These are phyloP conservation scores for Hortaea werneckii DNA, from an alignment of 2,329 filamentous ascomycete species.

Conservation along the genomic window DNA sequence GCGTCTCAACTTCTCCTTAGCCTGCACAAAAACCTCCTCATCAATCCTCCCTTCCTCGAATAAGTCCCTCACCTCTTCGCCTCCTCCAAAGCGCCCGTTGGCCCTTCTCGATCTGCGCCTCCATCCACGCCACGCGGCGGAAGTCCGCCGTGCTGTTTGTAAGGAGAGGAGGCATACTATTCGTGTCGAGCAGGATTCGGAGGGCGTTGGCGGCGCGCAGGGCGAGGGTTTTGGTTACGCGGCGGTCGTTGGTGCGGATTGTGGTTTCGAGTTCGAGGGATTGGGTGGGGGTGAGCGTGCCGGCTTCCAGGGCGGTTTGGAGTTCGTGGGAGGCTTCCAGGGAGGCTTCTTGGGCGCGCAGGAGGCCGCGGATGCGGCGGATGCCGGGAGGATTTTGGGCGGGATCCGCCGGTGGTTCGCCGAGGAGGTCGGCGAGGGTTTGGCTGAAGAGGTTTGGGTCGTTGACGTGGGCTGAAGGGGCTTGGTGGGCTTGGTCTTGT, in stretches of 20 bases:
- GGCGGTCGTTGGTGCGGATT: slow-evolving; percentile 8
- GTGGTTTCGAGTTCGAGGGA: slow-evolving; percentile 3
- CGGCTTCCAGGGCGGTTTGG: slow-evolving; percentile 3
- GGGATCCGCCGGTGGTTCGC: slow-evolving; percentile 4
- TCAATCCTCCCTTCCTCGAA: slow-evolving; percentile 10
- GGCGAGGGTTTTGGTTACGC: slow-evolving; percentile 13
- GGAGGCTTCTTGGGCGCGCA: slow-evolving; percentile 4
- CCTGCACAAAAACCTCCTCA: slow-evolving; percentile 6
- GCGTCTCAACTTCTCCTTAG: slow-evolving; percentile 10
- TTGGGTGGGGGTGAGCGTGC: slow-evolving; percentile 4
- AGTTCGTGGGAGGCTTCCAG: slow-evolving; percentile 1
- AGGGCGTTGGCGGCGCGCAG: slow-evolving; percentile 11
- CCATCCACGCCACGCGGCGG: slow-evolving; percentile 19
- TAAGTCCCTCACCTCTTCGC: slow-evolving; percentile 8
- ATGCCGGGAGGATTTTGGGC: not conserved
- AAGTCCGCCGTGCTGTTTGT: slow-evolving; percentile 6
- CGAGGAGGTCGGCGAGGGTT: slow-evolving; percentile 3
- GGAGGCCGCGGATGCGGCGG: slow-evolving; percentile 9
- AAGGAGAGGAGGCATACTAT: too few species aligned
- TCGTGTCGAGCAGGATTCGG: not conserved
- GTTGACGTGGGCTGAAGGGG: not conserved
- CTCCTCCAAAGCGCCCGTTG: slow-evolving; percentile 14
- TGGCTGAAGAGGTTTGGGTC: not conserved
- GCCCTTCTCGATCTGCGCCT: slow-evolving; percentile 19
- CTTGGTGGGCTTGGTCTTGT: not conserved